Conservation (phyloP, 257 asterid species). For the Solanum bukasovii region DNA sequence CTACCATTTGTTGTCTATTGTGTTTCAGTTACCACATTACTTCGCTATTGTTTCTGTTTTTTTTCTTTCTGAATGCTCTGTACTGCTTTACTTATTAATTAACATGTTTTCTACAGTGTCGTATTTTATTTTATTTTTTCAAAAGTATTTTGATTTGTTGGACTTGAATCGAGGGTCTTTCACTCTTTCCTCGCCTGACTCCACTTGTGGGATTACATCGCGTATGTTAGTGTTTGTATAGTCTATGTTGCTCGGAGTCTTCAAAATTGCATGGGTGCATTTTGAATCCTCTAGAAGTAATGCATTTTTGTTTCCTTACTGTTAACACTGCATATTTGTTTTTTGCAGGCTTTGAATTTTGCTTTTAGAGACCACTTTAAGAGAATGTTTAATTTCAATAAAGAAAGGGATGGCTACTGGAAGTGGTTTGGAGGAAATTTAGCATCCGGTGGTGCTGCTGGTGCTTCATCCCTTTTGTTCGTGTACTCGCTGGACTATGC, state of each 20-base stretch:
- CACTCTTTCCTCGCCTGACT: background rate
- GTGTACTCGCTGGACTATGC: constrained; percentile 14
- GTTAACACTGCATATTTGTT: too few relatives aligned
- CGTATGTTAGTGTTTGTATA: too few relatives aligned
- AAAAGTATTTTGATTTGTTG: background rate
- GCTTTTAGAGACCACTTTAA: constrained; percentile 2
- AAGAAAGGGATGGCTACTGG: constrained; percentile 17
- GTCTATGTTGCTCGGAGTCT: background rate
- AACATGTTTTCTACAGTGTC: background rate
- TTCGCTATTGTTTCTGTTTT: background rate
- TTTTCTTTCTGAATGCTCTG: too few relatives aligned
- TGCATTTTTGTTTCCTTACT: background rate
- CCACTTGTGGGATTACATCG: background rate
- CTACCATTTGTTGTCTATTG: too few relatives aligned
- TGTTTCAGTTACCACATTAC: background rate
- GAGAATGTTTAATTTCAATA: constrained; percentile 8
- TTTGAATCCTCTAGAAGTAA: background rate
- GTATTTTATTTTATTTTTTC: too few relatives aligned
- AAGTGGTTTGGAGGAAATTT: constrained; percentile 22
- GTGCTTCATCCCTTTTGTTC: constrained; percentile 6
- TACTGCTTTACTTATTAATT: background rate
- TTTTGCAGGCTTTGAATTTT: constrained; percentile 7
- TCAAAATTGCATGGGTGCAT: background rate
- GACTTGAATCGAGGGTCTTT: background rate
- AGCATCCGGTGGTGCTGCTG: constrained; percentile 16